Conservation (phyloP, 2,329 filamentous ascomycete species). For the Diaporthe sp. region DNA sequence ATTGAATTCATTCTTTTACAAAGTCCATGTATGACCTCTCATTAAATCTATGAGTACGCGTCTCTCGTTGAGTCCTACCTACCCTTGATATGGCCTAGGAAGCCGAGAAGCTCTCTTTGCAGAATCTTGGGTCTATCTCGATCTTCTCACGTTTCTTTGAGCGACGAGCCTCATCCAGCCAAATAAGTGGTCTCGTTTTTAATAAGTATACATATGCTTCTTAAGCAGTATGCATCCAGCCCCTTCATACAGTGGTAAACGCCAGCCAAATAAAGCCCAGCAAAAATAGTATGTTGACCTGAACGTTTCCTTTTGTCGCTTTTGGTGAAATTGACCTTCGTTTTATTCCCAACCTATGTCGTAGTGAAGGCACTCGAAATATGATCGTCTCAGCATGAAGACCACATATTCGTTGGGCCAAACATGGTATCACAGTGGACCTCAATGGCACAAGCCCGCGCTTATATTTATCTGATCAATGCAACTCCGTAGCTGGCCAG, state of each 20-base stretch:
- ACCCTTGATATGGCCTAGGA: too few relatives aligned
- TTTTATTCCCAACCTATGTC: neutral
- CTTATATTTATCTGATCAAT: neutral
- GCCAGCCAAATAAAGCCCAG: neutral
- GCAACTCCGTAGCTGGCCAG: neutral
- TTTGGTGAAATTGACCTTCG: rapidly evolving
- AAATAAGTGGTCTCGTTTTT: neutral
- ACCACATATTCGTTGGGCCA: neutral
- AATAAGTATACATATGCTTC: too few relatives aligned
- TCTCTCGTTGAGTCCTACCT: too few relatives aligned
- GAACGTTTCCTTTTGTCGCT: too few relatives aligned
- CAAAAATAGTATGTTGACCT: neutral
- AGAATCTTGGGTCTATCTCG: neutral
- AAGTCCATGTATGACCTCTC: too few relatives aligned
- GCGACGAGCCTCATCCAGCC: neutral
- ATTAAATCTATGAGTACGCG: too few relatives aligned
- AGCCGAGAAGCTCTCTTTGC: neutral
- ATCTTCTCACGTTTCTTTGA: neutral
- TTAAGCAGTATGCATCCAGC: too few relatives aligned
- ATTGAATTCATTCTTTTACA: too few relatives aligned
- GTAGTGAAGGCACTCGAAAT: neutral
- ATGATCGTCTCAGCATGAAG: neutral
- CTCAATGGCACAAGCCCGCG: neutral
- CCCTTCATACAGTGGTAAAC: too few relatives aligned
- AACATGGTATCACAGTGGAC: slow-evolving; percentile 1